phyloP scores from a whole-genome alignment of 441 rosid genomes.

The Hura crepitans region DNA sequence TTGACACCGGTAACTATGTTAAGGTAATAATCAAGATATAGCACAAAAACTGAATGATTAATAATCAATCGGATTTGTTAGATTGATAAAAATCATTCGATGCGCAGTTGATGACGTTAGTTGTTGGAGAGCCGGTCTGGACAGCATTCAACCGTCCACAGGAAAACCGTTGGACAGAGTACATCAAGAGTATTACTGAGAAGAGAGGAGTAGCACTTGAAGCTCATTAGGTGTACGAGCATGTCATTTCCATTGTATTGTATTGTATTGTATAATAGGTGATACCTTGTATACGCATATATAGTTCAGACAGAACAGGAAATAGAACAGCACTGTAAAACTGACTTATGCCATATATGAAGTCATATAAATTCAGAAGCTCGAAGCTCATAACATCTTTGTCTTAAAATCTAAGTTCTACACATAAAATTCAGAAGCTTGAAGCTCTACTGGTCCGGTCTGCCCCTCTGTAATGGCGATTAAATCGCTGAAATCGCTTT shows the following conservation, averaged over 20 bases:
- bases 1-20: constrained; percentile 60
- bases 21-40: constrained; percentile 41
- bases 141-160: constrained; percentile 72
- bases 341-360: not conserved
- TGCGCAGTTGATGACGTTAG: constrained; percentile 71
- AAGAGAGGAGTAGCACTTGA: constrained; percentile 39
- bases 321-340: not conserved
- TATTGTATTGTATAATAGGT: not conserved
- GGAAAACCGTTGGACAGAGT: constrained; percentile 64
- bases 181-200: constrained; percentile 37
- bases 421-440: constrained; percentile 40
- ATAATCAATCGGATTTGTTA: not conserved
- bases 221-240: constrained; percentile 36
- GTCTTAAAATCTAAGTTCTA: constrained; percentile 18
- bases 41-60: not conserved
- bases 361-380: constrained; percentile 36
- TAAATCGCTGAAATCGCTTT: constrained; percentile 45
- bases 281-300: not conserved
- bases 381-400: constrained; percentile 46
- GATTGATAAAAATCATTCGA: not conserved
- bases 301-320: not conserved
- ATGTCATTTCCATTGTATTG: too few relatives aligned
- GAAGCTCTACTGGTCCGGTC: constrained; percentile 49
- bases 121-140: constrained; percentile 87
- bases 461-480: constrained; percentile 50